Percentiles rank a stretch among this genome's conserved stretches.
Conservation (phyloP, 2,329 filamentous ascomycete genomes). For the Chaetomium strumarium region DNA sequence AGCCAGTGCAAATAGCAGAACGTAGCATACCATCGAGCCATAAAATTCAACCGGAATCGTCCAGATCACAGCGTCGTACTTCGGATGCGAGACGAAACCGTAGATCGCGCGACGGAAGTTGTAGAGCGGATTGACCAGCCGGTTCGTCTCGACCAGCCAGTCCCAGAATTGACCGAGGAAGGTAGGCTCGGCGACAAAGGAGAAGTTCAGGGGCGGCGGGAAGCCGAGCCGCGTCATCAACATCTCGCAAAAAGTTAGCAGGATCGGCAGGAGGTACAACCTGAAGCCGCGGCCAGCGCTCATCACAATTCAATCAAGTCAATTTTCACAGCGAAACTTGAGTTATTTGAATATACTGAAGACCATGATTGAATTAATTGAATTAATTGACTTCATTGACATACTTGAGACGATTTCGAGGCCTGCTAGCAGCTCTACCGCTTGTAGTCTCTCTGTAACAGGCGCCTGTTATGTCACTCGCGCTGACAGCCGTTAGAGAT, state of each 20-base stretch:
- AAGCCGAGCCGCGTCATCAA: not conserved
- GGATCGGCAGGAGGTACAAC: slow-evolving; percentile 1
- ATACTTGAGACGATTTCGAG: no score
- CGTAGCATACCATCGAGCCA: slow-evolving; percentile 2
- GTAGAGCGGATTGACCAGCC: slow-evolving; percentile 1
- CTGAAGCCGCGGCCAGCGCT: not conserved
- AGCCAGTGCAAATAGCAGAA: not conserved
- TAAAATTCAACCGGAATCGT: slow-evolving; percentile 7
- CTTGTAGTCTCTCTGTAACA: no score
- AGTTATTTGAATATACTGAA: no score
- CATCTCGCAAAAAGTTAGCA: slow-evolving; percentile 5
- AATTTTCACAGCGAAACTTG: no score
- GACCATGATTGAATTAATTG: no score
- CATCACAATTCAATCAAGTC: no score
- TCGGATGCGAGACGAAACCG: slow-evolving; percentile 1
- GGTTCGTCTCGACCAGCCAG: slow-evolving; percentile 5
- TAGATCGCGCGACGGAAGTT: not conserved
- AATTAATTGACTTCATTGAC: no score
- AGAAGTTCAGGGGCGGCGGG: slow-evolving; percentile 3
- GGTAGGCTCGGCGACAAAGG: not conserved
- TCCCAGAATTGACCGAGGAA: not conserved
- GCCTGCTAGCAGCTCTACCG: no score
- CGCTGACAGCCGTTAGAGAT: no score
- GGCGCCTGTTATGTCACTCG: no score
- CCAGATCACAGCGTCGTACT: slow-evolving; percentile 7